Conservation (phyloP, 2,329 filamentous ascomycete species). For the Sarocladium strictum region DNA sequence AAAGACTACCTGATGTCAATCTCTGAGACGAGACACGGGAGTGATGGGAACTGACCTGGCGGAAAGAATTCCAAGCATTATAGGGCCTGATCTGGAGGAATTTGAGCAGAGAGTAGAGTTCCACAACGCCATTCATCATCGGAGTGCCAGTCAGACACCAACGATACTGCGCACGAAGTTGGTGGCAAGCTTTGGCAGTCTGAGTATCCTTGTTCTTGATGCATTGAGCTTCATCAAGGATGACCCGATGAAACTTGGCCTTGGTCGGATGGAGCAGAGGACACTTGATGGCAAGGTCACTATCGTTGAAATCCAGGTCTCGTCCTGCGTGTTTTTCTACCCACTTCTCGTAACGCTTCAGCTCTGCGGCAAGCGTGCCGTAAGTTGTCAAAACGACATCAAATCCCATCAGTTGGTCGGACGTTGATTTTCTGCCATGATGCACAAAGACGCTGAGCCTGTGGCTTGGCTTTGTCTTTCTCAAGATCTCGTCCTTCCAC, state of each 20-base stretch:
- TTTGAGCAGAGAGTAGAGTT: slow-evolving; percentile 70
- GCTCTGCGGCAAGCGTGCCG: slow-evolving; percentile 57
- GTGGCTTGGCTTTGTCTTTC: slow-evolving; percentile 57
- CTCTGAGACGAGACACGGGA: neutral
- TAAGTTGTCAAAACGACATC: slow-evolving; percentile 85
- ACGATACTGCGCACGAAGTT: slow-evolving; percentile 60
- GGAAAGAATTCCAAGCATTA: slow-evolving; percentile 57
- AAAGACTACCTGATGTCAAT: slow-evolving; percentile 8
- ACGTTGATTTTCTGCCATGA: slow-evolving; percentile 58
- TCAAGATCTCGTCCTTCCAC: slow-evolving; percentile 75
- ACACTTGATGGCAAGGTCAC: slow-evolving; percentile 31
- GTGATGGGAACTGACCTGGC: slow-evolving; percentile 31
- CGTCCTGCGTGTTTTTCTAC: slow-evolving; percentile 40
- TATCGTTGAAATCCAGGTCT: slow-evolving; percentile 29
- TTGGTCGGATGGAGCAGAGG: slow-evolving; percentile 54
- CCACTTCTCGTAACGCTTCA: slow-evolving; percentile 57
- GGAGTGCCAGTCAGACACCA: slow-evolving; percentile 82
- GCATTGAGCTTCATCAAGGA: slow-evolving; percentile 78
- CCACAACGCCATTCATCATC: slow-evolving; percentile 79
- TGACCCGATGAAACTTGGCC: slow-evolving; percentile 69
- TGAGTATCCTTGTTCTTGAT: slow-evolving; percentile 76
- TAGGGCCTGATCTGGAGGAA: slow-evolving; percentile 78
- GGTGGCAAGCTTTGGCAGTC: slow-evolving; percentile 61
- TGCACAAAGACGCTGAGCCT: slow-evolving; percentile 61
- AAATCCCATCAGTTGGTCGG: slow-evolving; percentile 56